phyloP scores from a whole-genome alignment of 345 rosid genomes.

The Camelina neglecta region DNA sequence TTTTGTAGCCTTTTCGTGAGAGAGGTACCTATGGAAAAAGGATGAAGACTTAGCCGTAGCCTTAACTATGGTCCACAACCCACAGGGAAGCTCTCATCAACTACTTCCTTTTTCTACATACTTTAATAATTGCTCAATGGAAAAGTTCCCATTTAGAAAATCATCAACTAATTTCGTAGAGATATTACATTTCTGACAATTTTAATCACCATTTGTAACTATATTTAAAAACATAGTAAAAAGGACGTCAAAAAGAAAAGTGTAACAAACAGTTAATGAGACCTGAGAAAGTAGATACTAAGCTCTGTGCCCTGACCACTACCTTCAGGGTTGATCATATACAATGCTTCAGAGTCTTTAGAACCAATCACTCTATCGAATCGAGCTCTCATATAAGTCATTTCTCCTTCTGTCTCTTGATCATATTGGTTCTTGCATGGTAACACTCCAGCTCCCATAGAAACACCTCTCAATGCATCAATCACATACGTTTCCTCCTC shows the following conservation, averaged over 20 bases:
- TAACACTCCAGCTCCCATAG: constrained; percentile 97
- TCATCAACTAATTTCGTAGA: neutral
- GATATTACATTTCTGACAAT: neutral
- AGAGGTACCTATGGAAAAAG: neutral
- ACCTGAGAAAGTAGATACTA: constrained; percentile 87
- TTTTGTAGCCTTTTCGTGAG: neutral
- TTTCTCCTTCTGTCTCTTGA: constrained; percentile 68
- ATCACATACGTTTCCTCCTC: constrained; percentile 90
- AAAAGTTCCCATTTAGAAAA: neutral
- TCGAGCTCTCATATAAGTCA: constrained; percentile 91
- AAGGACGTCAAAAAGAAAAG: constrained; percentile 2
- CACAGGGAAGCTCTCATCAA: neutral
- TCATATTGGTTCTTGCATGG: constrained; percentile 65
- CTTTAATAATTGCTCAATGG: neutral
- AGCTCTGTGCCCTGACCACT: constrained; percentile 77
- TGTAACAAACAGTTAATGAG: constrained; percentile 47
- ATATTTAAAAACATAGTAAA: constrained; percentile 10
- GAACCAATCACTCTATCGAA: constrained; percentile 90
- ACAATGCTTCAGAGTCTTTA: constrained; percentile 86
- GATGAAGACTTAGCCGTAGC: neutral
- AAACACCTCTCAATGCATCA: constrained; percentile 83
- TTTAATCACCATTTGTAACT: constrained; percentile 7
- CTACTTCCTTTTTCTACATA: neutral
- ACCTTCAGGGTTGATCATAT: constrained; percentile 97
- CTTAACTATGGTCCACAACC: constrained; percentile 1